Evolutionary conservation across 352 stramenopile species (phyloP).

Genomic region (Pseudoperonospora humuli): DNA sequence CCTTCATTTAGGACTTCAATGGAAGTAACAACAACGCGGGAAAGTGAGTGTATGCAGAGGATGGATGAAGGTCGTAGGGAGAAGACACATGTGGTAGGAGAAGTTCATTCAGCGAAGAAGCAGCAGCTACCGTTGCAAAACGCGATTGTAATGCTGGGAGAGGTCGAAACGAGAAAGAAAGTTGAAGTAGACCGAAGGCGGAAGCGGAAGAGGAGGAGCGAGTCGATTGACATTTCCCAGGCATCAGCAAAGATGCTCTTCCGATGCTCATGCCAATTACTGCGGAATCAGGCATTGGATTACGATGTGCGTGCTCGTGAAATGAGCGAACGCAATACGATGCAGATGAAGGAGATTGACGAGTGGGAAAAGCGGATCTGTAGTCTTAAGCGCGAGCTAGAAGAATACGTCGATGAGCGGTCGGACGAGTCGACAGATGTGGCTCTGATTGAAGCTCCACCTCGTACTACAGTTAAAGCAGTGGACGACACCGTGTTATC

Average conservation of each 20-base stretch:
- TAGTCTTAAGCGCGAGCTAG: conserved; percentile 20
- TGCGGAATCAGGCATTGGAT: conserved; percentile 33
- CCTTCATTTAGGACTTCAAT: conserved; percentile 1
- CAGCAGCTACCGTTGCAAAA: background rate
- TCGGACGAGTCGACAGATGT: background rate
- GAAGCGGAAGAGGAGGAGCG: conserved; percentile 9
- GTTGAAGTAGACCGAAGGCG: conserved; percentile 11
- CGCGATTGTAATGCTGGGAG: conserved; percentile 2
- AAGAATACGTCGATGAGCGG: conserved; percentile 20
- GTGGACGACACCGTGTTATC: background rate
- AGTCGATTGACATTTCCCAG: conserved; percentile 10
- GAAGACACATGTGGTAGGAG: too few species aligned
- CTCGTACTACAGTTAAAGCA: background rate
- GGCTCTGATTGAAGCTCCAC: conserved; percentile 2
- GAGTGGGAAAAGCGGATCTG: conserved; percentile 36
- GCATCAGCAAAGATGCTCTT: conserved; percentile 35
- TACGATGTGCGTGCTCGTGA: conserved; percentile 36
- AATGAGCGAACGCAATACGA: conserved; percentile 33
- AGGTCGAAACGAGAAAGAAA: conserved; percentile 7
- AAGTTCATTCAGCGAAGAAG: too few species aligned
- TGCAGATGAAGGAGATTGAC: conserved; percentile 22
- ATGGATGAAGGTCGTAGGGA: background rate
- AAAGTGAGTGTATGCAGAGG: background rate
- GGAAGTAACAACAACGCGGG: background rate
- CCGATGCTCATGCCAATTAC: conserved; percentile 28